Evolutionary conservation across 257 asterid genomes (phyloP), one percentile per base, ranked within the genome.

Genomic region (Gentiana dahurica): DNA sequence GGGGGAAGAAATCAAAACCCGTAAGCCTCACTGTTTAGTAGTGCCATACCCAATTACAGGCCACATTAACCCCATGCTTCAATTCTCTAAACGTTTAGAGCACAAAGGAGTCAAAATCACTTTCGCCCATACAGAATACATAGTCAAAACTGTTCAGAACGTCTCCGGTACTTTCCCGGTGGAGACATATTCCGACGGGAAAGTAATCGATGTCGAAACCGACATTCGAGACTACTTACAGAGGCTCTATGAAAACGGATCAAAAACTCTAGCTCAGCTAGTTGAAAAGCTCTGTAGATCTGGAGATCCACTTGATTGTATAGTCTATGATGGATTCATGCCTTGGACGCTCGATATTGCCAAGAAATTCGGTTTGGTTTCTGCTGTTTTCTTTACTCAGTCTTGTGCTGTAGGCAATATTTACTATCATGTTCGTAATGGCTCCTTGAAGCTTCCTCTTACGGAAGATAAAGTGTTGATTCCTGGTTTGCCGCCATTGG

Each of bases 271-370:
- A 12, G 9, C 65, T 3, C 8, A 39, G 4, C 38, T 60, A 0
- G 54, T 60, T 32, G 33, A 10, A 13, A 51, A 50, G 49, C 46
- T 36, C 6, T 6, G 44, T 34, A 39, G 2, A 15, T 51, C 57
- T 2, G 13, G 4, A 1, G 5, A 8, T 13, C 65, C 65, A 8
- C 11, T 60, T 9, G 41, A 34, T 3, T 84, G 86, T 67, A 58
- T 84, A 0, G 55, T 84, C 24, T 78, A 84, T 12, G 94, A 81
- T 72, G 53, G 84, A 0, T 81, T 84, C 48, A 53, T 84, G 12
- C 88, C 93, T 3, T 83, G 93, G 93, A 85, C 78, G 2, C 82
- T 83, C 32, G 80, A 83, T 49, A 83, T 83, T 0, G 81, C 87
- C 12, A 63, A 55, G 58, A 34, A 52, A 1, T 73, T 75, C 10